phyloP scores from a whole-genome alignment of 352 stramenopile genomes.

The Globisporangium rhizosaccharum region DNA sequence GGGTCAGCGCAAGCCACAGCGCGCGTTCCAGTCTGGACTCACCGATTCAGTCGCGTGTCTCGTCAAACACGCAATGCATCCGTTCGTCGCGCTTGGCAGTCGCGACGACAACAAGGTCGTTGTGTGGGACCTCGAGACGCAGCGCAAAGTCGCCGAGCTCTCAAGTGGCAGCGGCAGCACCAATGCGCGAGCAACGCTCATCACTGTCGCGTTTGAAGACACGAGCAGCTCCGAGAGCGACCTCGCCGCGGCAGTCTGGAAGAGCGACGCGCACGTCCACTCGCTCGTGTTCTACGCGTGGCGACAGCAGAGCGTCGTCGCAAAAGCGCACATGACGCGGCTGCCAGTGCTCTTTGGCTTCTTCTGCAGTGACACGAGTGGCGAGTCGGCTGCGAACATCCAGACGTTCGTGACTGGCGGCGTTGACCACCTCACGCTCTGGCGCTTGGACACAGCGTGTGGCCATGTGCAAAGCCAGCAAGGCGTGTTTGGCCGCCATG shows the following conservation, averaged over 20 bases:
- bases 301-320: slow-evolving; percentile 24
- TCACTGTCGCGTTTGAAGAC: slow-evolving; percentile 25
- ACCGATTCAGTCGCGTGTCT: slow-evolving; percentile 39
- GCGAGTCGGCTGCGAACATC: not conserved
- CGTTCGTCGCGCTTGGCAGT: slow-evolving; percentile 37
- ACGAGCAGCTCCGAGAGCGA: slow-evolving; percentile 22
- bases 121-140: slow-evolving; percentile 26
- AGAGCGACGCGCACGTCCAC: slow-evolving; percentile 29
- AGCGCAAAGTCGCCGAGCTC: slow-evolving; percentile 26
- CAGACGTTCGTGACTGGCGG: slow-evolving; percentile 53
- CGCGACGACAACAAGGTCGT: slow-evolving; percentile 25
- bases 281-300: slow-evolving; percentile 41
- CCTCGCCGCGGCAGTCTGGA: slow-evolving; percentile 53
- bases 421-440: slow-evolving; percentile 68
- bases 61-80: slow-evolving; percentile 38
- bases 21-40: slow-evolving; percentile 35
- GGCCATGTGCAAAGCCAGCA: slow-evolving; percentile 44
- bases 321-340: slow-evolving; percentile 39
- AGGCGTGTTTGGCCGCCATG: slow-evolving; percentile 62
- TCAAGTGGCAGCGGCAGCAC: slow-evolving; percentile 7
- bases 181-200: slow-evolving; percentile 11
- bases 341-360: slow-evolving; percentile 54
- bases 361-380: slow-evolving; percentile 17
- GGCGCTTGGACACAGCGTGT: slow-evolving; percentile 41
- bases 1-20: slow-evolving; percentile 23